Evolutionary conservation across 805 yeast genomes (phyloP).

Genomic region (Starmerella cellae): DNA sequence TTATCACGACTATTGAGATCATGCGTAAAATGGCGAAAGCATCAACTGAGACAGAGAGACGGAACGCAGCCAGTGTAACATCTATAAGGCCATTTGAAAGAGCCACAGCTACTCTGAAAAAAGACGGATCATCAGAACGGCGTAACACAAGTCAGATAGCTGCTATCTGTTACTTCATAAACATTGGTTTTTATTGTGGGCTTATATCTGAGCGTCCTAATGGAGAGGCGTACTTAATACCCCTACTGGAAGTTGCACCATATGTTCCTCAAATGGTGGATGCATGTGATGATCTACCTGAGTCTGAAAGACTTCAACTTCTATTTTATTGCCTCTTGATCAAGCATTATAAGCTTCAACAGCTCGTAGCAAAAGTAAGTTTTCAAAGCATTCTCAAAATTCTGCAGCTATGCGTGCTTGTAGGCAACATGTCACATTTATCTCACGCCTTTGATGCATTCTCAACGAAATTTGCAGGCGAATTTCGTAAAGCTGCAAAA

Average conservation of each 20-base stretch:
- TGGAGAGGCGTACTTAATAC: not conserved
- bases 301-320: not conserved
- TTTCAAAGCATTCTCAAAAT: not conserved
- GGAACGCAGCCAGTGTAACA: not conserved
- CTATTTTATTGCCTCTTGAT: not conserved
- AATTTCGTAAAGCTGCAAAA: not conserved
- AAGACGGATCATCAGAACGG: conserved; percentile 1
- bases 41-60: not conserved
- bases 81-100: not conserved
- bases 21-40: not conserved
- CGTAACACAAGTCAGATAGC: not conserved
- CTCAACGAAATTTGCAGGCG: not conserved
- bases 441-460: not conserved
- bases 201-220: not conserved
- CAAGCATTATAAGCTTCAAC: not conserved
- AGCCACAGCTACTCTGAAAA: not conserved
- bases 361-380: not conserved
- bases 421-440: not conserved
- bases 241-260: not conserved
- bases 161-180: conserved; percentile 1
- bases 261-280: not conserved
- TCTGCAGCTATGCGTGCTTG: not conserved
- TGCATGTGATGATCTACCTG: not conserved
- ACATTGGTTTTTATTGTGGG: not conserved
- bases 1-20: not conserved